Evolutionary conservation across 1,284 basidiomycete species (phyloP), one percentile per base, ranked within the genome.

Genomic region (Agaricales sp.): DNA sequence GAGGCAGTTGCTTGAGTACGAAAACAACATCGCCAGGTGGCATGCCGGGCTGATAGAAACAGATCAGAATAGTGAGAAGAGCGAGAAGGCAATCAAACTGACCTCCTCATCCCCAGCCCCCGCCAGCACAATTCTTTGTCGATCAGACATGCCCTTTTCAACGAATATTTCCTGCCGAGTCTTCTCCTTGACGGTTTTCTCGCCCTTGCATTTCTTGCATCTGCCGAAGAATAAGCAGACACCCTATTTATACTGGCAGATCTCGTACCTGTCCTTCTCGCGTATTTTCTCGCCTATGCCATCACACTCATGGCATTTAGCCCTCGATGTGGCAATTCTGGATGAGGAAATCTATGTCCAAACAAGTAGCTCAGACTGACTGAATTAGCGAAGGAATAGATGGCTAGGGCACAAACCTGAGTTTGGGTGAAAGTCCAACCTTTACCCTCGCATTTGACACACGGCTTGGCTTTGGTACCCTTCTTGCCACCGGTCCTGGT

Each of bases 201-300:
- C 75, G 6, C 94, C 94, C 61, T 95, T 94, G 67, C 94, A 99
- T 62, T 91, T 94, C 67, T 93, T 97, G 72, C 94, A 98, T 54
- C 90, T 93, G 58, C 20, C 30, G 46, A 43, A 38, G 2, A 14
- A 49, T 56, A 47, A 51, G 23, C 20, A 45, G 11, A 46, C 46
- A 20, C 25, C 46, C 43, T 2, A 23, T 26, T 18, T 4, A 43
- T 20, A 38, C 19, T 23, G 11, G 46, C 30, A n/a, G n/a, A n/a
- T n/a, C 14, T 61, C 75, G 48, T 56, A 90, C 85, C 82, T 73
- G 56, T 97, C 94, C 62, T 95, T 95, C 57, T 95, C 92, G 50
- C 85, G 80, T 37, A 95, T 65, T 58, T 81, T 87, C 58, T 81
- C 75, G 1, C 94, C 94, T 51, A 70, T 70, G 1, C 94, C 94